Evolutionary conservation across 257 asterid genomes (phyloP).

Genomic region (Solanum infundibuliforme): DNA sequence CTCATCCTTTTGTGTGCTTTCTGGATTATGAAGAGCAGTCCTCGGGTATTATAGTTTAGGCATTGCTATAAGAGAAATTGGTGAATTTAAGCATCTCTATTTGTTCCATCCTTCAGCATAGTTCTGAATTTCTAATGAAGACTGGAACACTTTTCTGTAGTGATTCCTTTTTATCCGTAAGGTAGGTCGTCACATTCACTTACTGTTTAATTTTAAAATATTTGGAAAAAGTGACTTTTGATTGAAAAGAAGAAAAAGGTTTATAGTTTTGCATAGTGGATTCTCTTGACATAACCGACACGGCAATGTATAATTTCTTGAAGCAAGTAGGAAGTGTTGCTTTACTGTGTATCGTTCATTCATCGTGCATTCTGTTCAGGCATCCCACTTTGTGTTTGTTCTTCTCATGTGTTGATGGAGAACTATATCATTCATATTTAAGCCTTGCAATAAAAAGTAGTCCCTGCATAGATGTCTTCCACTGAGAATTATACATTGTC

Average conservation of each 20-base stretch:
- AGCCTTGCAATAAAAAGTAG: background rate
- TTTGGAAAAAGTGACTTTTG: background rate
- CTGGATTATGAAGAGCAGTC: background rate
- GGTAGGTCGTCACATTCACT: background rate
- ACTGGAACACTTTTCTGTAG: background rate
- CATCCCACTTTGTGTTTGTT: background rate
- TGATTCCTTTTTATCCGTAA: background rate
- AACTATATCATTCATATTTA: background rate
- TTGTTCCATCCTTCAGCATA: background rate
- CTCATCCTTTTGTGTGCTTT: background rate
- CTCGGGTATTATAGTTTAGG: background rate
- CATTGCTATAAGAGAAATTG: background rate
- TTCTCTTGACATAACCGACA: background rate
- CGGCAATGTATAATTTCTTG: background rate
- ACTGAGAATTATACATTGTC: background rate
- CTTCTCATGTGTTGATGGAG: background rate
- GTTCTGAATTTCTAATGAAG: background rate
- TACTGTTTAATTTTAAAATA: background rate
- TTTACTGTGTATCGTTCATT: background rate
- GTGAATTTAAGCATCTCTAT: background rate
- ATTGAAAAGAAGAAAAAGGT: background rate
- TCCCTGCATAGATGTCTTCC: background rate
- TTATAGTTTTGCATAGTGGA: background rate
- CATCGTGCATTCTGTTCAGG: background rate
- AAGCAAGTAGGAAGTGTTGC: background rate